A percentile compares a stretch with the other conserved stretches of the same genome.
phyloP scores from a whole-genome alignment of 2,329 filamentous ascomycete species.

The Elsinoe batatas region DNA sequence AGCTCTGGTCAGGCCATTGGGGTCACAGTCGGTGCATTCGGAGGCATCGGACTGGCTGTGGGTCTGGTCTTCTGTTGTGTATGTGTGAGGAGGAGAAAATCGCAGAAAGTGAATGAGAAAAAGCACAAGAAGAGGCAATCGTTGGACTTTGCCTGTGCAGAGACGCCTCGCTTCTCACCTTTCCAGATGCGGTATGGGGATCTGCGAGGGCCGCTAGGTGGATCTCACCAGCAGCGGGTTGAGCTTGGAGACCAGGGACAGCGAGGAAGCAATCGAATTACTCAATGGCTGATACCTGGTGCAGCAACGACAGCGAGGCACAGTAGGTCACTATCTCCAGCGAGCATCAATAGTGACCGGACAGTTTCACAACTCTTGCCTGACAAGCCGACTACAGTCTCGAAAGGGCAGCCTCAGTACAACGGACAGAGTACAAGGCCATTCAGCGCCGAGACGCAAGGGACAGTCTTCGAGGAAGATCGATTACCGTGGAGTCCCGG shows the following conservation, averaged over 20 bases:
- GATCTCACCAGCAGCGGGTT: slow-evolving; percentile 2
- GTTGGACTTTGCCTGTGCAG: slow-evolving; percentile 28
- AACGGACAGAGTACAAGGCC: slow-evolving; percentile 16
- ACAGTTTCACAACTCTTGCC: slow-evolving; percentile 26
- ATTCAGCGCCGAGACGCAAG: slow-evolving; percentile 19
- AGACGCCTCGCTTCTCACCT: slow-evolving; percentile 20
- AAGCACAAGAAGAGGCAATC: slow-evolving; percentile 18
- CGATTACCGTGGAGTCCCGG: slow-evolving; percentile 10
- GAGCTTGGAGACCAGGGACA: background rate
- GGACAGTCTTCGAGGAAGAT: slow-evolving; percentile 28
- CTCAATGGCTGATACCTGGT: slow-evolving; percentile 16
- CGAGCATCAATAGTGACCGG: slow-evolving; percentile 20
- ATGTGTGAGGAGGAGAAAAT: slow-evolving; percentile 9
- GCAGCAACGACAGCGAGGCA: background rate
- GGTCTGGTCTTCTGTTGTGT: slow-evolving; percentile 17
- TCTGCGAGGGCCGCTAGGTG: slow-evolving; percentile 9
- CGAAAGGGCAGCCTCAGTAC: slow-evolving; percentile 1
- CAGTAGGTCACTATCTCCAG: slow-evolving; percentile 14
- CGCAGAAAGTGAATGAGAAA: slow-evolving; percentile 10
- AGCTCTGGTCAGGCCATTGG: slow-evolving; percentile 26
- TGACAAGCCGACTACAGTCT: slow-evolving; percentile 21
- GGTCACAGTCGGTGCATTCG: slow-evolving; percentile 25
- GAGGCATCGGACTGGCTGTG: slow-evolving; percentile 20
- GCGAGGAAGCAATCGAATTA: slow-evolving; percentile 15
- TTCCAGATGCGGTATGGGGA: slow-evolving; percentile 12